A percentile compares a stretch with the other conserved stretches of the same genome.
Conservation (phyloP, 2,329 filamentous ascomycete genomes). For the Curvularia verruculosa region DNA sequence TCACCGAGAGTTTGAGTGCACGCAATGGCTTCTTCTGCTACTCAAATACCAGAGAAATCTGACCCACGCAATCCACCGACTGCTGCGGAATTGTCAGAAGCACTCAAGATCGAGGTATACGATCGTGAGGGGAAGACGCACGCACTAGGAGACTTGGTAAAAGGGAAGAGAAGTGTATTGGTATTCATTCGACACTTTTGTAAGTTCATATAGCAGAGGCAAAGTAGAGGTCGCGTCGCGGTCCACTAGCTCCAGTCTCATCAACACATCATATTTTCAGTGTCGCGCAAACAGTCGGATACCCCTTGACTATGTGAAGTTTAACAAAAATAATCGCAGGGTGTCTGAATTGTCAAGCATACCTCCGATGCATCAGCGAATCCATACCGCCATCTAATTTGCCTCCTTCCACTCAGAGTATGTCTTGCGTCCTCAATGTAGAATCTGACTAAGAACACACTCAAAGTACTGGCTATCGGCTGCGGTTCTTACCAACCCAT, state of each 20-base stretch:
- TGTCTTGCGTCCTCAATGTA: background rate
- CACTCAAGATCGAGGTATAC: constrained; percentile 23
- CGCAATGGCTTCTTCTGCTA: background rate
- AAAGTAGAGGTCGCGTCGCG: background rate
- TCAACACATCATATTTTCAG: background rate
- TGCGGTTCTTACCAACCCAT: constrained; percentile 37
- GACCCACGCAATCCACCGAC: constrained; percentile 6
- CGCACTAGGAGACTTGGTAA: constrained; percentile 21
- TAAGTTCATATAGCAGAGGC: constrained; percentile 12
- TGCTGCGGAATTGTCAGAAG: constrained; percentile 20
- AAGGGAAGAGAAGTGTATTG: constrained; percentile 24
- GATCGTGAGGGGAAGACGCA: constrained; percentile 23
- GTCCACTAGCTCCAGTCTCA: background rate
- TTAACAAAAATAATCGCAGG: constrained; percentile 11
- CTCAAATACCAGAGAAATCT: background rate
- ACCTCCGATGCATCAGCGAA: constrained; percentile 27
- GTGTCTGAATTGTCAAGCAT: constrained; percentile 37
- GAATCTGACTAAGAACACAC: background rate
- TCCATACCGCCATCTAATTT: constrained; percentile 27
- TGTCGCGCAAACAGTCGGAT: background rate
- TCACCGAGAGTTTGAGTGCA: background rate
- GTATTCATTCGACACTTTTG: constrained; percentile 34
- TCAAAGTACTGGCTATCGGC: constrained; percentile 27
- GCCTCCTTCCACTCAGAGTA: constrained; percentile 29
- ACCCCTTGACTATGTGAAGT: background rate